Conservation (phyloP, 495 filamentous ascomycete genomes). For the Saxophila tyrrhenica region DNA sequence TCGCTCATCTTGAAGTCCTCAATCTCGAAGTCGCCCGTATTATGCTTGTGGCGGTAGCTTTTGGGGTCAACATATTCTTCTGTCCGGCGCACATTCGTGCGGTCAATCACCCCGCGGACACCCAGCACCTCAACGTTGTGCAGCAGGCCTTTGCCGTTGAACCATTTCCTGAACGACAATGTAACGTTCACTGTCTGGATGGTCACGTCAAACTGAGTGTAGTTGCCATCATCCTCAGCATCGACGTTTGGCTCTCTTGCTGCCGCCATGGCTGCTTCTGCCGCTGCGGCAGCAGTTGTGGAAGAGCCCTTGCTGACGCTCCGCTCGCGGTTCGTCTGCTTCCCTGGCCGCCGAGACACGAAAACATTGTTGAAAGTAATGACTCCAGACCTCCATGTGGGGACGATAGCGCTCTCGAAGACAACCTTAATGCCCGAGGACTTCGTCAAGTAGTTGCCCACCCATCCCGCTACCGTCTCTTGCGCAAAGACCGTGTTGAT, state of each 20-base stretch:
- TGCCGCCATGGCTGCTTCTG: constrained; percentile 49
- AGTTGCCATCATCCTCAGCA: constrained; percentile 83
- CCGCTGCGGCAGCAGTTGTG: constrained; percentile 72
- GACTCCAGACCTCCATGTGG: constrained; percentile 84
- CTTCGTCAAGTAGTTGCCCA: constrained; percentile 90
- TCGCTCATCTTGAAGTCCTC: constrained; percentile 94
- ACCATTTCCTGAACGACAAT: constrained; percentile 94
- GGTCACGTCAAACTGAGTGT: constrained; percentile 93
- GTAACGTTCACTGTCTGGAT: constrained; percentile 94
- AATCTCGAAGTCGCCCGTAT: constrained; percentile 90
- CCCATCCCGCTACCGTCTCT: constrained; percentile 85
- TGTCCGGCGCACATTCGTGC: constrained; percentile 65
- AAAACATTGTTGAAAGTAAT: constrained; percentile 97
- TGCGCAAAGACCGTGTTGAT: constrained; percentile 97
- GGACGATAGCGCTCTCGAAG: constrained; percentile 95
- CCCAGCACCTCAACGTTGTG: constrained; percentile 89
- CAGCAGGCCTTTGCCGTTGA: constrained; percentile 87
- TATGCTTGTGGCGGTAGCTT: constrained; percentile 73
- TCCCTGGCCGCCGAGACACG: constrained; percentile 80
- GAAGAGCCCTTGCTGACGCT: constrained; percentile 90
- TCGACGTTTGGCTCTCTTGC: constrained; percentile 35
- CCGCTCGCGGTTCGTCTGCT: constrained; percentile 34
- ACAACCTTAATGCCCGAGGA: constrained; percentile 92
- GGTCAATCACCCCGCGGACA: constrained; percentile 89
- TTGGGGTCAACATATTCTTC: constrained; percentile 69